Evolutionary conservation across 2,329 filamentous ascomycete genomes (phyloP), one percentile per base, ranked within the genome.

Genomic region (Venturia effusa): DNA sequence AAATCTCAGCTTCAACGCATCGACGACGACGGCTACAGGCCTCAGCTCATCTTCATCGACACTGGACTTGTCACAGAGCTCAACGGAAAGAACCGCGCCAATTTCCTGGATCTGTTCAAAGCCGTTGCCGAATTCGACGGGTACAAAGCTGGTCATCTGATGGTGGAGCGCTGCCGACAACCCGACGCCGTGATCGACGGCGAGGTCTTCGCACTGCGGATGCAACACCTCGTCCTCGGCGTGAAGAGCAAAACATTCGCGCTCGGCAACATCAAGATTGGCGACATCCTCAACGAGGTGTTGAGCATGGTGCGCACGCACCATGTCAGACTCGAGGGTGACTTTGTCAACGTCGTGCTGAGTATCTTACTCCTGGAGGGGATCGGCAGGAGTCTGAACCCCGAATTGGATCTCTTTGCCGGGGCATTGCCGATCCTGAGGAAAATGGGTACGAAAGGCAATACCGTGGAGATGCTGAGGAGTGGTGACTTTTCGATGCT

Each of bases 311-410:
- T 99, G 37, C 85, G 94, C 64, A 79, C 81, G 11, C 94, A 99
- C 73, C 94, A 99, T 72, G 94, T 99, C 4, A 84, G 94, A 10
- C 83, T 99, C 61, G 94, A 99, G 75, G 94, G 94, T 10, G 94
- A 99, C 74, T 99, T 97, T 72, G 92, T 99, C 72, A 99, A 99
- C 72, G 94, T 99, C 4, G 93, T 99, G 37, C 88, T 99, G 65
- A 96, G 91, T 66, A 97, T 97, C 62, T 78, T 99, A 40, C 81
- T 99, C 1, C 81, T 99, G 1, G 94, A 99, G 74, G 94, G 94
- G 7, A 99, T 97, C 70, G 94, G 94, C 0, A 84, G 94, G 66
- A 90, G 82, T 65, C 77, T 99, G 19, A 88, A 97, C 73, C 93
- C 94, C 0, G 81, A 93, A 62, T 79, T 97, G 59, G 94, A 99